Evolutionary conservation across 768 basidiomycete genomes (phyloP), one percentile per base, ranked within the genome.

Genomic region (Ephemerocybe angulata): DNA sequence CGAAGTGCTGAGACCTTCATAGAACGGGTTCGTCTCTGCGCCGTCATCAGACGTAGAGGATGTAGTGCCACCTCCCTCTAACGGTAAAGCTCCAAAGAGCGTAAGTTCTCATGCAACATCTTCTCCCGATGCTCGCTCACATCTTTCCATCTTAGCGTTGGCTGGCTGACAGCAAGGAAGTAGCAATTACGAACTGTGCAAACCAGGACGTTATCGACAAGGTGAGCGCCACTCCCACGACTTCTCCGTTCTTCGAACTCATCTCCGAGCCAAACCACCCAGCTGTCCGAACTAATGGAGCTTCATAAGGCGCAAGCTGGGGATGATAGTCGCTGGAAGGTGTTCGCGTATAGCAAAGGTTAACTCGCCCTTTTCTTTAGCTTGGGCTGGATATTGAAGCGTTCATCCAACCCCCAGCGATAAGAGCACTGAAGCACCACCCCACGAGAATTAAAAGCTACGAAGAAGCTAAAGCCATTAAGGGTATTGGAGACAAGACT

Each of bases 121-220:
- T 41, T 41, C 38, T 33, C 4, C 21, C 42, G 8, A 13, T 24
- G 56, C 47, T 56, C 24, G 42, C 33, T 30, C 41, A 37, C 17
- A 38, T 42, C 21, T 54, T 43, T 46, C 29, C 50, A n/a, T n/a
- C n/a, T n/a, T n/a, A 89, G 86, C 82, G 82, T n/a, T 91, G 82
- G 69, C 70, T 81, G 13, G 88, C 86, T 63, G 87, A 91, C 58
- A 69, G 70, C 15, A 80, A 78, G 59, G 72, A 72, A 25, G 62
- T 55, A 1, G 67, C 63, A 54, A 60, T 56, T 13, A 61, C 52
- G 1, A 63, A 63, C 3, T 84, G 82, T 55, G 73, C 74, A 3
- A 93, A 93, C 63, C 85, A 90, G 65, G 81, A 86, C 60, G 79
- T 93, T 44, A 76, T 90, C 29, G 84, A 86, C 62, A 89, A 88